Evolutionary conservation across 2,329 filamentous ascomycete genomes (phyloP).

Genomic region (Talaromyces sp.): DNA sequence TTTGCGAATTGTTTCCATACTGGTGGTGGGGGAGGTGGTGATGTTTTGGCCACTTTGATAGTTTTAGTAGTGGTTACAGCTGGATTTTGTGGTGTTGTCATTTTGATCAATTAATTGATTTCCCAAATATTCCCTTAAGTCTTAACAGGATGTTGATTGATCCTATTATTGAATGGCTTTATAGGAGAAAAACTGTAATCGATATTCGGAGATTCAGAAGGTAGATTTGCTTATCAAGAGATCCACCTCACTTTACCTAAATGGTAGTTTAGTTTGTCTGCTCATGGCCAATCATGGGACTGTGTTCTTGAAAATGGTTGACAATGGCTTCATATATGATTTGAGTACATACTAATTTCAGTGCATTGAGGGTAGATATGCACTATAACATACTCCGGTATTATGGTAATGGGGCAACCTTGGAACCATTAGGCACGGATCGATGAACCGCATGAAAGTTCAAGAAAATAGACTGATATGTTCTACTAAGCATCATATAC

Average conservation of each 20-base stretch:
- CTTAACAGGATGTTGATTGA: not conserved
- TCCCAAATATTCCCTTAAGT: not conserved
- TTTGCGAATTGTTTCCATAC: conserved; percentile 28
- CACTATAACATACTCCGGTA: not conserved
- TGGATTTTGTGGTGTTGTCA: not conserved
- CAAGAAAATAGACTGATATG: not conserved
- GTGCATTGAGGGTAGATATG: too few relatives aligned
- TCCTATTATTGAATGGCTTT: not conserved
- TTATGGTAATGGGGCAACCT: not conserved
- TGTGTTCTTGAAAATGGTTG: not conserved
- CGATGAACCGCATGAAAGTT: not conserved
- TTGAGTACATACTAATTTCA: too few relatives aligned
- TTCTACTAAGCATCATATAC: conserved; percentile 7
- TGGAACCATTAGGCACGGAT: not conserved
- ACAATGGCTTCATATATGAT: not conserved
- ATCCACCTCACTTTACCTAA: not conserved
- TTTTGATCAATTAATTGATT: not conserved
- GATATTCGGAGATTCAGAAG: not conserved
- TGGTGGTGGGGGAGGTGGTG: conserved; percentile 1
- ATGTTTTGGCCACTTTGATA: not conserved
- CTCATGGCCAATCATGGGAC: not conserved
- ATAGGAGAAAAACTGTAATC: not conserved
- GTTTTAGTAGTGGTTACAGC: not conserved
- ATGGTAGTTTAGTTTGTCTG: not conserved
- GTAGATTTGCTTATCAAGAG: not conserved